phyloP scores from a whole-genome alignment of 2,329 filamentous ascomycete genomes.

The Ophiocordyceps camponoti-rufipedis region DNA sequence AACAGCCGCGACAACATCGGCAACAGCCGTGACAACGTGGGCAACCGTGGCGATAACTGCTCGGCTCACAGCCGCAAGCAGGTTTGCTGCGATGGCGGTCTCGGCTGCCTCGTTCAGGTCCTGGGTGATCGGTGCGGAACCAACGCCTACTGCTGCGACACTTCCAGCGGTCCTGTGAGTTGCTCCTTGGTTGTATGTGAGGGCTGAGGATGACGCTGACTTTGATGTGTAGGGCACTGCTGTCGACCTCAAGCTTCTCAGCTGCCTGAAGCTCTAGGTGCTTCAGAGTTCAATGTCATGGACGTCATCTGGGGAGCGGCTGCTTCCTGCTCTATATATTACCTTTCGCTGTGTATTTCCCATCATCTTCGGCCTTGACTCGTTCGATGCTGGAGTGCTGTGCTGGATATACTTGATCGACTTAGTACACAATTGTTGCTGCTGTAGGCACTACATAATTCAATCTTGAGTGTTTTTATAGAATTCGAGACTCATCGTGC shows the following conservation, averaged over 20 bases:
- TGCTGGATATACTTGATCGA: too few species aligned
- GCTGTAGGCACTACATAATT: too few species aligned
- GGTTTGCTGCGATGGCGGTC: not conserved
- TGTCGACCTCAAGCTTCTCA: not conserved
- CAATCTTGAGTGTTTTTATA: too few species aligned
- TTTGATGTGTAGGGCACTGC: not conserved
- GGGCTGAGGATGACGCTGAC: not conserved
- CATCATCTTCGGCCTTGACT: too few species aligned
- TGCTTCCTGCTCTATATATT: too few species aligned
- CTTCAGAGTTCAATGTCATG: too few species aligned
- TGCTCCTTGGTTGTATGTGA: not conserved
- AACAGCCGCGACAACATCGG: not conserved
- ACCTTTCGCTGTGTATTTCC: too few species aligned
- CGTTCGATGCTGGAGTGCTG: too few species aligned
- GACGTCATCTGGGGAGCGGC: too few species aligned
- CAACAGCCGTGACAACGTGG: not conserved
- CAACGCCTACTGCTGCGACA: not conserved
- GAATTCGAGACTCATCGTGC: too few species aligned
- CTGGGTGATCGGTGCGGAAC: not conserved
- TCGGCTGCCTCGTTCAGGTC: not conserved
- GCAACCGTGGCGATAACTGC: not conserved
- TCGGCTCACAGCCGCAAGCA: not conserved
- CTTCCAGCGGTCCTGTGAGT: not conserved
- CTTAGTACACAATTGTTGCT: too few species aligned
- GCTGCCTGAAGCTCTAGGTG: not conserved